Conservation (phyloP, 139 green algal species). For the Coelastrella sp. region DNA sequence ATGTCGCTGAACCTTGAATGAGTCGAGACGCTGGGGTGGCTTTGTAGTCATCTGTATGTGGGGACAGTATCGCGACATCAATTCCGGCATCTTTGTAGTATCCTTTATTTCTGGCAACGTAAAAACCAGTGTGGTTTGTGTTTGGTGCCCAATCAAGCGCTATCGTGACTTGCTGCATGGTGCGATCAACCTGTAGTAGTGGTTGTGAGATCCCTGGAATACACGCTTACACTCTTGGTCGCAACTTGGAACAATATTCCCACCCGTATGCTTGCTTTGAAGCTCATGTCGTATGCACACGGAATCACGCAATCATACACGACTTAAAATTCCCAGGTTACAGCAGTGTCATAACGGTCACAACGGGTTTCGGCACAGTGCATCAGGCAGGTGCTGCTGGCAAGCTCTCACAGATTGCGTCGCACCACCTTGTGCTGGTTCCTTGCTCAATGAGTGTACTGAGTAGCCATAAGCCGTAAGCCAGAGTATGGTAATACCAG, state of each 20-base stretch:
- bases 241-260: background rate
- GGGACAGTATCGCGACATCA: slow-evolving; percentile 65
- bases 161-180: slow-evolving; percentile 55
- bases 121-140: slow-evolving; percentile 78
- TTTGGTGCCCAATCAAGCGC: slow-evolving; percentile 92
- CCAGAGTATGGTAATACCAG: no score
- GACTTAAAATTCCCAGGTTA: no score
- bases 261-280: no score
- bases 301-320: no score
- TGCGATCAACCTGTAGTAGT: background rate
- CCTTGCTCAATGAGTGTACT: no score
- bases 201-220: background rate
- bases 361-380: no score
- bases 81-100: slow-evolving; percentile 63
- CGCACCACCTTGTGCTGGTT: no score
- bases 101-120: slow-evolving; percentile 60
- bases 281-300: no score
- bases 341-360: no score
- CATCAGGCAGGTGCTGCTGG: no score
- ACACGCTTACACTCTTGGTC: background rate
- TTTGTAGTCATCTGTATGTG: slow-evolving; percentile 74
- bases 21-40: slow-evolving; percentile 69
- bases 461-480: no score
- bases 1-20: slow-evolving; percentile 47
- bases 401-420: no score